Evolutionary conservation across 257 asterid genomes (phyloP).

Genomic region (Nicotiana paniculata): DNA sequence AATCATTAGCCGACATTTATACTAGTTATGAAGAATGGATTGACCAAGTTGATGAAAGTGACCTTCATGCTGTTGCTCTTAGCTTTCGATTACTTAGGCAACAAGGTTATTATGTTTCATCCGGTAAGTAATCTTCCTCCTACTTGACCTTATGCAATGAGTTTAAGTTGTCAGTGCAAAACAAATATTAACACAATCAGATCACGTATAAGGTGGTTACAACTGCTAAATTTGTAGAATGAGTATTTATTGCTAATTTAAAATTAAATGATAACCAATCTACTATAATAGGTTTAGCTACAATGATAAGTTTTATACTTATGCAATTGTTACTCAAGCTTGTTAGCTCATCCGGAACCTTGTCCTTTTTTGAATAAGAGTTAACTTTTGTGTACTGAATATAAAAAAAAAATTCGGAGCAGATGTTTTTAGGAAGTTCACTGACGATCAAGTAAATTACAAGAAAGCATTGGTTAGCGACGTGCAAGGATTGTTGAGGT

Average conservation of each 20-base stretch:
- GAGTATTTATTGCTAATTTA: background rate
- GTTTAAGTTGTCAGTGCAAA: background rate
- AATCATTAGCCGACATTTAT: background rate
- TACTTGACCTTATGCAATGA: background rate
- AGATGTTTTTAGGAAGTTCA: conserved; percentile 30
- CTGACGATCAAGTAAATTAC: conserved; percentile 10
- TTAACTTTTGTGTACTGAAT: background rate
- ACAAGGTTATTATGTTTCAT: conserved; percentile 9
- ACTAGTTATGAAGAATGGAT: background rate
- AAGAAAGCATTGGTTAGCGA: background rate
- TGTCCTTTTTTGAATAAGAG: background rate
- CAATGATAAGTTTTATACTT: background rate
- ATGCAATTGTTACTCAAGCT: background rate
- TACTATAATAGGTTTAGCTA: background rate
- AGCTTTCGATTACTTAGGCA: conserved; percentile 20
- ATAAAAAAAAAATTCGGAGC: background rate
- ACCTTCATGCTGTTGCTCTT: conserved; percentile 12
- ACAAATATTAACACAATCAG: background rate
- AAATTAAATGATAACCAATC: background rate
- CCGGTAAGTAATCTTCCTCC: background rate
- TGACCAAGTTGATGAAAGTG: background rate
- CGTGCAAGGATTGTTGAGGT: conserved; percentile 20
- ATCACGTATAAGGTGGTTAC: background rate
- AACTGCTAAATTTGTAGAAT: background rate
- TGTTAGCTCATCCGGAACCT: background rate